These are phyloP conservation scores for Naganishia vaughanmartiniae DNA, from an alignment of 768 basidiomycete genomes.

Conservation along the genomic window DNA sequence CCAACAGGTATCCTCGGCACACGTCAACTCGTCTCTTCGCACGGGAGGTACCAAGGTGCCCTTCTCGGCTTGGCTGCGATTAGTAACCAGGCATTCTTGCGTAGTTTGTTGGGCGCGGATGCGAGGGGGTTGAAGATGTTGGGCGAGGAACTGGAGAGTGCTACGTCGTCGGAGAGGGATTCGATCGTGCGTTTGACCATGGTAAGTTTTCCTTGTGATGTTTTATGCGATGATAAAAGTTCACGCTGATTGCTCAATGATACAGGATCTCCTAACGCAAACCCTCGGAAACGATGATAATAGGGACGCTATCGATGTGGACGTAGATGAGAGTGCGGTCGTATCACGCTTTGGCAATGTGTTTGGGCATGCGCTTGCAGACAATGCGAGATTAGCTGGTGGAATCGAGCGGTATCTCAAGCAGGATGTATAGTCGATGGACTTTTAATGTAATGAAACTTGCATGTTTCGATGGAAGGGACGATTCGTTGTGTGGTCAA, in stretches of 20 bases:
- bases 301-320: constrained; percentile 13
- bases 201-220: constrained; percentile 33
- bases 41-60: constrained; percentile 83
- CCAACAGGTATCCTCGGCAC: constrained; percentile 30
- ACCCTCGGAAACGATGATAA: constrained; percentile 1
- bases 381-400: not conserved
- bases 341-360: constrained; percentile 6
- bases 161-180: constrained; percentile 36
- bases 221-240: not conserved
- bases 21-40: constrained; percentile 45
- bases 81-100: constrained; percentile 62
- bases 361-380: constrained; percentile 5
- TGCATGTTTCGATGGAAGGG: not conserved
- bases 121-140: constrained; percentile 44
- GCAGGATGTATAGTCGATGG: constrained; percentile 14
- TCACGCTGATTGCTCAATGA: not conserved
- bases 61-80: constrained; percentile 81
- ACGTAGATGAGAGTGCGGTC: constrained; percentile 22
- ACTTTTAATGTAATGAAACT: not conserved
- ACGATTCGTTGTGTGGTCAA: too few relatives aligned
- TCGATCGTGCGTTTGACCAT: constrained; percentile 35
- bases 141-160: constrained; percentile 43
- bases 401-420: constrained; percentile 13
- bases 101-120: constrained; percentile 36
- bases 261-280: not conserved